Evolutionary conservation across 768 basidiomycete species (phyloP), one percentile per base, ranked within the genome.

Genomic region (Podaxis pistillaris): DNA sequence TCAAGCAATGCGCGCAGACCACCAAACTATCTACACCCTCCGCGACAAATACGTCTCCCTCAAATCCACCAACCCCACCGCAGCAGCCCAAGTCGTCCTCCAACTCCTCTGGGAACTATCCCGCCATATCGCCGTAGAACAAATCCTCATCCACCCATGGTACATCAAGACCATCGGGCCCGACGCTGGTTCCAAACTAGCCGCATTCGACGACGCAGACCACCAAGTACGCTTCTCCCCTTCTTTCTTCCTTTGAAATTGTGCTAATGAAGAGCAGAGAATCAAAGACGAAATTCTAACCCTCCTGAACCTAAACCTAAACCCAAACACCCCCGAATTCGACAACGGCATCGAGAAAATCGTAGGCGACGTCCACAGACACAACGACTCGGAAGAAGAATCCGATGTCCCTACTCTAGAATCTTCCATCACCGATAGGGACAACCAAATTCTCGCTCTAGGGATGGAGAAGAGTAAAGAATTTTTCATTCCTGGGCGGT

Each of bases 51-150:
- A 61, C 50, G 9, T 61, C n/a, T 15, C 51, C 19, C 22, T n/a
- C 24, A 15, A 41, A 41, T 15, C 30, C 28, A 13, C 12, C 47
- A 11, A 36, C 30, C 28, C 30, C n/a, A 28, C 28, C 19, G 6
- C 38, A 17, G 24, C 54, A 54, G 26, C 30, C 15, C n/a, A 13
- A 15, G 12, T 59, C 46, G 17, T 24, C n/a, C n/a, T 22, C n/a
- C 60, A 52, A 38, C 51, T 61, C 50, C 24, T 61, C 15, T 61
- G 60, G 60, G 51, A 61, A 38, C 36, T 61, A 4, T n/a, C 60
- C 12, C 60, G 60, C 13, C 60, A 61, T 19, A 51, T 61, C 15
- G 3, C 37, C 17, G 51, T 52, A 12, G 60, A 61, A 40, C 52
- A 61, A 26, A 54, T 61, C 24, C 52, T 61, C 22, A 28, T 61